Percentiles rank a stretch among this genome's conserved stretches.
phyloP scores from a whole-genome alignment of 805 yeast genomes.

The Zygosaccharomyces bisporus region DNA sequence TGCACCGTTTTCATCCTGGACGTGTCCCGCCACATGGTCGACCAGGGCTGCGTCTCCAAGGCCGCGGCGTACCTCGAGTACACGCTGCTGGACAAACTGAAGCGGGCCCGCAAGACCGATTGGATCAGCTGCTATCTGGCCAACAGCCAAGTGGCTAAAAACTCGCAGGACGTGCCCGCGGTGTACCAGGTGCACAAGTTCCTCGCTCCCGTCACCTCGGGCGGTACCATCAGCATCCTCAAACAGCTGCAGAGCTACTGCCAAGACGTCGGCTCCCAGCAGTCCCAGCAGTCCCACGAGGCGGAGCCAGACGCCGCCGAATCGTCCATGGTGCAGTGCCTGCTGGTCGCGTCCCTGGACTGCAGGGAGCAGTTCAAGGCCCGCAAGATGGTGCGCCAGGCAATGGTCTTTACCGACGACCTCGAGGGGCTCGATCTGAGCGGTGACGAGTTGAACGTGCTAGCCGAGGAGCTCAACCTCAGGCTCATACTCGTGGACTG shows the following conservation, averaged over 20 bases:
- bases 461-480: slow-evolving; percentile 23
- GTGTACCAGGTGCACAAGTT: slow-evolving; percentile 20
- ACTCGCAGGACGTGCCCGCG: slow-evolving; percentile 23
- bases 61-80: slow-evolving; percentile 29
- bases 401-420: slow-evolving; percentile 30
- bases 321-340: slow-evolving; percentile 21
- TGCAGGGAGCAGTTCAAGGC: slow-evolving; percentile 24
- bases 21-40: slow-evolving; percentile 23
- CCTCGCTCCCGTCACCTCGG: slow-evolving; percentile 25
- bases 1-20: slow-evolving; percentile 30
- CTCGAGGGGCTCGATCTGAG: slow-evolving; percentile 24
- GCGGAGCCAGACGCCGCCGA: not conserved
- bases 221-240: slow-evolving; percentile 11
- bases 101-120: slow-evolving; percentile 32
- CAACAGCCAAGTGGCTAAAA: slow-evolving; percentile 18
- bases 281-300: slow-evolving; percentile 1
- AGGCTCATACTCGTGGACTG: slow-evolving; percentile 28
- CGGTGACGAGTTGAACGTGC: slow-evolving; percentile 24
- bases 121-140: slow-evolving; percentile 26
- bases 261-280: slow-evolving; percentile 5
- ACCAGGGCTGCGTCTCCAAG: slow-evolving; percentile 13
- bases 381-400: slow-evolving; percentile 25
- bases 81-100: slow-evolving; percentile 27
- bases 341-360: slow-evolving; percentile 25
- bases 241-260: slow-evolving; percentile 12